These are phyloP conservation scores for Clonostachys byssicola DNA, from an alignment of 2,329 filamentous ascomycete genomes.

Conservation along the genomic window DNA sequence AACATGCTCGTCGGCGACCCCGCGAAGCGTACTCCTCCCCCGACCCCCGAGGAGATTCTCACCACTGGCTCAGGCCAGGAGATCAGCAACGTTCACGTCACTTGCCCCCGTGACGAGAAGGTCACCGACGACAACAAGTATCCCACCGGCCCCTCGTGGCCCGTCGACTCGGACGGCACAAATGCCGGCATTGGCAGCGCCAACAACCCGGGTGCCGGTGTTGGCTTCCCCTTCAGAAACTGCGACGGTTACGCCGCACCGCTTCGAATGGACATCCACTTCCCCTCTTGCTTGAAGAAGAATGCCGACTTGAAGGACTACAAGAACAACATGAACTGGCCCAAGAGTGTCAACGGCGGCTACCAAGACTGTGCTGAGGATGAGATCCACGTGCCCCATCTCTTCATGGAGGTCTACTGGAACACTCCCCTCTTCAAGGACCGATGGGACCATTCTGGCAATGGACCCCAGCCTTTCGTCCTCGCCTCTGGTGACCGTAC, in stretches of 20 bases:
- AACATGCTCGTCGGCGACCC: constrained; percentile 68
- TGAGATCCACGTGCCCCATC: constrained; percentile 49
- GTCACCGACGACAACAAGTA: constrained; percentile 28
- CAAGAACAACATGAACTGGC: constrained; percentile 63
- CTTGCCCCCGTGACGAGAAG: constrained; percentile 45
- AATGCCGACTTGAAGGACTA: constrained; percentile 53
- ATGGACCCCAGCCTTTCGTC: constrained; percentile 60
- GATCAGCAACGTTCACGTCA: constrained; percentile 53
- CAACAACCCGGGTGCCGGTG: constrained; percentile 49
- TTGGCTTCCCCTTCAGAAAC: constrained; percentile 66
- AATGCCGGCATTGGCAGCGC: constrained; percentile 50
- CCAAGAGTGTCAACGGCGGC: constrained; percentile 38
- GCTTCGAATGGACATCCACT: constrained; percentile 63
- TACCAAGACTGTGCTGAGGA: constrained; percentile 50
- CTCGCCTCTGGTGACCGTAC: constrained; percentile 66
- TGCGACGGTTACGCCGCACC: constrained; percentile 62
- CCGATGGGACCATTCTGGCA: constrained; percentile 42
- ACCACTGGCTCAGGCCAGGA: constrained; percentile 49
- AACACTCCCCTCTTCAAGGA: constrained; percentile 47
- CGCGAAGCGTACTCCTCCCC: constrained; percentile 51
- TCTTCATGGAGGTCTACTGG: constrained; percentile 60
- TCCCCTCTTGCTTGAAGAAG: constrained; percentile 72
- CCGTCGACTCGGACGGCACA: constrained; percentile 47
- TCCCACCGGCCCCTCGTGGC: constrained; percentile 43
- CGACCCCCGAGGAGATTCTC: constrained; percentile 31